phyloP scores from a whole-genome alignment of 176 grass and related monocot genomes.

The Panicum miliaceum region DNA sequence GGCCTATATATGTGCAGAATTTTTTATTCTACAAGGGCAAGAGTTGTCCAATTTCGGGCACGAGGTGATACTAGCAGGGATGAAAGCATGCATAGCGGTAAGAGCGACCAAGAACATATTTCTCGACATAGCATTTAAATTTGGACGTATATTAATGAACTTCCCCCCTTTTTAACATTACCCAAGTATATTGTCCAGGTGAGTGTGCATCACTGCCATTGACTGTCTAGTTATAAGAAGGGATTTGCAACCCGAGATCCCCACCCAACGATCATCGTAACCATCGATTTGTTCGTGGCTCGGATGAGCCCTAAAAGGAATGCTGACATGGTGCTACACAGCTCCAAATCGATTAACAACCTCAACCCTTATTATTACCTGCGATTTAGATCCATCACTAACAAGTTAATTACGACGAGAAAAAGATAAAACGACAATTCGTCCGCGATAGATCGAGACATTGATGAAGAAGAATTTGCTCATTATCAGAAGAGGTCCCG shows the following conservation, averaged over 20 bases:
- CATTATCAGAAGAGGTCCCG: constrained; percentile 56
- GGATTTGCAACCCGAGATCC: background rate
- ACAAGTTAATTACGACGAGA: background rate
- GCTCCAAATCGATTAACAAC: background rate
- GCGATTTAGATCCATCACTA: background rate
- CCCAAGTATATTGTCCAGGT: no score
- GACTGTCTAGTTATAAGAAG: no score
- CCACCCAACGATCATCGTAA: background rate
- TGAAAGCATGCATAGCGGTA: no score
- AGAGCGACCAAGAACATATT: no score
- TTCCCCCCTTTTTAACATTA: no score
- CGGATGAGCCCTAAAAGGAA: background rate
- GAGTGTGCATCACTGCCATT: no score
- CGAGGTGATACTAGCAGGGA: no score
- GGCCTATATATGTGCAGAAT: background rate
- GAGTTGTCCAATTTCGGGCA: background rate
- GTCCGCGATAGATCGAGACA: background rate
- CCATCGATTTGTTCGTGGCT: background rate
- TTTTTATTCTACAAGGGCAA: background rate
- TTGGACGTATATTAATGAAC: no score
- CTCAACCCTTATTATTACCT: background rate
- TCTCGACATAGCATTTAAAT: no score
- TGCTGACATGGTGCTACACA: background rate
- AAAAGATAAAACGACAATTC: background rate
- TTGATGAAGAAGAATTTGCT: background rate